Evolutionary conservation across 805 yeast genomes (phyloP).

Genomic region (Teunomyces cretensis): DNA sequence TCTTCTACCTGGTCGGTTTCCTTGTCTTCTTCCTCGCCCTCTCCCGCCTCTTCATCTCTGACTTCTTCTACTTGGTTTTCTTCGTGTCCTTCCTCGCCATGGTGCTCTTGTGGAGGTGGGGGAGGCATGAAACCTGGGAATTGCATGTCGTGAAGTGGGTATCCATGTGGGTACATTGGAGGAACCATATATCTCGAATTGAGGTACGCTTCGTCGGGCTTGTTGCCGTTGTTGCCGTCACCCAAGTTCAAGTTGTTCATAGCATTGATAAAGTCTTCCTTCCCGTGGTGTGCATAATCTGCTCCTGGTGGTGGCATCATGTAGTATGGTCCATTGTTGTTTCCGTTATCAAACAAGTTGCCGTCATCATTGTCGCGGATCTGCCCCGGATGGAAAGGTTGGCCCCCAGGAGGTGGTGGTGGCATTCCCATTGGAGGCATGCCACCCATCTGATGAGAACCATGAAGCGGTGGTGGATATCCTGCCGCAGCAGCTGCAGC

Average conservation of each 20-base stretch:
- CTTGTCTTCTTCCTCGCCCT: background rate
- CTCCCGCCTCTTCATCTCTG: background rate
- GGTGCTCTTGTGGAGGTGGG: conserved; percentile 8
- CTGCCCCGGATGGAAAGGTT: conserved; percentile 2
- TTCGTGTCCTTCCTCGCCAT: conserved; percentile 2
- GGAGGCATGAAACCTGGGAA: conserved; percentile 16
- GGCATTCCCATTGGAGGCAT: conserved; percentile 8
- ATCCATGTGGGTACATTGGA: conserved; percentile 15
- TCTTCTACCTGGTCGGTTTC: background rate
- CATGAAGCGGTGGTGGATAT: conserved; percentile 8
- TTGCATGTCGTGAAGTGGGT: conserved; percentile 14
- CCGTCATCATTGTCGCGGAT: conserved; percentile 9
- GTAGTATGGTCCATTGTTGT: conserved; percentile 2
- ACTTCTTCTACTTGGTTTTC: background rate
- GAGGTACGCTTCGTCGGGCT: conserved; percentile 5
- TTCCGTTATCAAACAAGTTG: background rate
- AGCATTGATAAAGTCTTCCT: conserved; percentile 13
- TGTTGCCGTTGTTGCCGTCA: conserved; percentile 7
- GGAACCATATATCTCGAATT: conserved; percentile 14
- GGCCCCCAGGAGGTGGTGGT: background rate
- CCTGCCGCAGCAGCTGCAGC: conserved; percentile 25
- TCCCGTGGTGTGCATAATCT: background rate
- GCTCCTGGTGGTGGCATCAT: conserved; percentile 5
- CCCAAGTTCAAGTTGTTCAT: conserved; percentile 12
- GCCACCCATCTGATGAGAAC: background rate